These are phyloP conservation scores for Begonia masoniana DNA, from an alignment of 306 rosid genomes.

Conservation along the genomic window DNA sequence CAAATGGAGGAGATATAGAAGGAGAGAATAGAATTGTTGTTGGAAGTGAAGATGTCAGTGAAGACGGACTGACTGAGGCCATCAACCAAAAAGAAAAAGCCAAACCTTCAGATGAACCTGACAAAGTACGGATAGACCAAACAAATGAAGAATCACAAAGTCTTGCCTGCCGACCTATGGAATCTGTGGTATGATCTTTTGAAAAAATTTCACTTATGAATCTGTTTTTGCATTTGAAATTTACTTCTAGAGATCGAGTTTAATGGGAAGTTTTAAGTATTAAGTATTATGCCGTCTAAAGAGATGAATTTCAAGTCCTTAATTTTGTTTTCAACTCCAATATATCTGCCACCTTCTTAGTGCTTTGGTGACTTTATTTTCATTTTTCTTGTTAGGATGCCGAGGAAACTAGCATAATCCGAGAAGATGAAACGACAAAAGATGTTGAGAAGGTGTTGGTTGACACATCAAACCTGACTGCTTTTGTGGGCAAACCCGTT, in stretches of 20 bases:
- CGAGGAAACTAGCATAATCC: constrained; percentile 20
- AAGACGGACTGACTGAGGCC: constrained; percentile 13
- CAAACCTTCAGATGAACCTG: constrained; percentile 26
- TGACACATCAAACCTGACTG: constrained; percentile 45
- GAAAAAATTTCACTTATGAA: too few relatives aligned
- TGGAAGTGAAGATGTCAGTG: constrained; percentile 13
- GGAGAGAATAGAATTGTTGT: constrained; percentile 13
- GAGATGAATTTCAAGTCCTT: constrained; percentile 2
- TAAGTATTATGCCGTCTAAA: too few relatives aligned
- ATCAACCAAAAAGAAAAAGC: constrained; percentile 23
- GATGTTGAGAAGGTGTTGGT: constrained; percentile 41
- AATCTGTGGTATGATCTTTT: constrained; percentile 30
- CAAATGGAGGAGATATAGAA: constrained; percentile 16
- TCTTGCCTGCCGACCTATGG: constrained; percentile 20
- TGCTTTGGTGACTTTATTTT: constrained; percentile 4
- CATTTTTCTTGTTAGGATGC: constrained; percentile 21
- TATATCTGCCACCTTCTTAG: too few relatives aligned
- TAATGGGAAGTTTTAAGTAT: too few relatives aligned
- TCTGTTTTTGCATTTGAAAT: too few relatives aligned
- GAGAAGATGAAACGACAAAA: constrained; percentile 23
- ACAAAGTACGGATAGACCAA: not conserved
- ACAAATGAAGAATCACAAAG: constrained; percentile 7
- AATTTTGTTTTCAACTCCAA: not conserved
- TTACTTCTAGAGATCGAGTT: too few relatives aligned
- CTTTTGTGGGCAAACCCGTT: constrained; percentile 92